A percentile compares a stretch with the other conserved stretches of the same genome.
Conservation (phyloP, 1,284 basidiomycete genomes). For the Mycosarcoma mackinlayi region DNA sequence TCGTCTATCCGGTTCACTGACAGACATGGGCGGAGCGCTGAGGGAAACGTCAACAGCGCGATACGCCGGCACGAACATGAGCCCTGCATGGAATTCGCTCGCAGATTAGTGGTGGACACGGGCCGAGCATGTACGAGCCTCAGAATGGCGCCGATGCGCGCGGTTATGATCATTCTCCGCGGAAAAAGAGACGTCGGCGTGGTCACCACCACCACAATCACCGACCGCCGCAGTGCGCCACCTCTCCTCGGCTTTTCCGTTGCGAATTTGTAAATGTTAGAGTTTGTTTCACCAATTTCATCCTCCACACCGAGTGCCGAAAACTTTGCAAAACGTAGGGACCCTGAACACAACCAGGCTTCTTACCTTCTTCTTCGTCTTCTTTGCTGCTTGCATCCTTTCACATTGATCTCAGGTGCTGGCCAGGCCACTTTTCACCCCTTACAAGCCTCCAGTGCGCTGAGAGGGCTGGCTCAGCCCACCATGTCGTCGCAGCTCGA, state of each 20-base stretch:
- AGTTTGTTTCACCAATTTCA: not conserved
- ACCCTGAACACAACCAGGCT: constrained; percentile 29
- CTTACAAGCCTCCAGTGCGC: no score
- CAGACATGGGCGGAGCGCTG: no score
- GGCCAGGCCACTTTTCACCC: no score
- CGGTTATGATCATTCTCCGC: not conserved
- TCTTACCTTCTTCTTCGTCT: no score
- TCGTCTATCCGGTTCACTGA: no score
- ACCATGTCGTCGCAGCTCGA: constrained; percentile 30
- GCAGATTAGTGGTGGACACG: constrained; percentile 2
- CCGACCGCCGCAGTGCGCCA: no score
- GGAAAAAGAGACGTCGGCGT: not conserved
- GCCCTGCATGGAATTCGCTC: no score
- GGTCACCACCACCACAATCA: constrained; percentile 1
- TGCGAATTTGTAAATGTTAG: constrained; percentile 1
- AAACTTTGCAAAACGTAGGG: not conserved
- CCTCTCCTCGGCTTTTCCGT: no score
- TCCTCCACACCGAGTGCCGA: constrained; percentile 23
- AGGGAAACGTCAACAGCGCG: not conserved
- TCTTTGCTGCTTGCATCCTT: constrained; percentile 3
- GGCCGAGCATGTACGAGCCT: not conserved
- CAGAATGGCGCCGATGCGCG: not conserved
- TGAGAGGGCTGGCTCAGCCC: not conserved
- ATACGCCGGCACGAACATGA: not conserved
- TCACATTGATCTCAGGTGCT: no score